Conservation (phyloP, 768 basidiomycete genomes). For the Daedaleopsis nitida region DNA sequence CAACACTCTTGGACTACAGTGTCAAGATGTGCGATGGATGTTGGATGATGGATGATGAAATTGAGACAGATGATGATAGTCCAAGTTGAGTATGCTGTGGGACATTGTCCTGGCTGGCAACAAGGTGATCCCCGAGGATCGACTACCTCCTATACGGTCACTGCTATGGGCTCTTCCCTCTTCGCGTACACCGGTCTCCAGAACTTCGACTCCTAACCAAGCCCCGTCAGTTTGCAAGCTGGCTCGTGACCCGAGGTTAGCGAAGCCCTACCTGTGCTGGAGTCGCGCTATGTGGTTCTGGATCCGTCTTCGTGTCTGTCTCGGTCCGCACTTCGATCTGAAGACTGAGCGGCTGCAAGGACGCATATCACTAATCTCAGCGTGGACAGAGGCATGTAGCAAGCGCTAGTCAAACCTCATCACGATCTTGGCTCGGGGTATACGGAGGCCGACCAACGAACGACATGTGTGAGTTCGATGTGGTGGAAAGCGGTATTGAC, state of each 20-base stretch:
- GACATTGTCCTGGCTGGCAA: too few species aligned
- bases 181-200: background rate
- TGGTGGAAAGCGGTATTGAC: slow-evolving; percentile 13
- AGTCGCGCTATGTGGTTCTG: background rate
- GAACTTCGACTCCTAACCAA: background rate
- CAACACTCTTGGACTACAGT: too few species aligned
- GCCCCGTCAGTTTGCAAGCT: background rate
- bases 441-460: slow-evolving; percentile 1
- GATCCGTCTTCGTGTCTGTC: slow-evolving; percentile 16
- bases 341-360: background rate
- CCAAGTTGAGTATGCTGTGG: too few species aligned
- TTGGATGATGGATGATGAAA: too few species aligned
- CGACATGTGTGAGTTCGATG: slow-evolving; percentile 2
- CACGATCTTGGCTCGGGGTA: background rate
- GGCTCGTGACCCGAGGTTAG: background rate
- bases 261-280: background rate
- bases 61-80: background rate
- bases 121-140: too few species aligned
- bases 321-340: slow-evolving; percentile 16
- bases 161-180: background rate
- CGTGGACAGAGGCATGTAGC: background rate
- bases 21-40: too few species aligned
- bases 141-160: background rate
- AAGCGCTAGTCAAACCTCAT: slow-evolving; percentile 6
- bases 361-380: background rate